Evolutionary conservation across 2,329 filamentous ascomycete species (phyloP).

Genomic region (Xylaria sp.): DNA sequence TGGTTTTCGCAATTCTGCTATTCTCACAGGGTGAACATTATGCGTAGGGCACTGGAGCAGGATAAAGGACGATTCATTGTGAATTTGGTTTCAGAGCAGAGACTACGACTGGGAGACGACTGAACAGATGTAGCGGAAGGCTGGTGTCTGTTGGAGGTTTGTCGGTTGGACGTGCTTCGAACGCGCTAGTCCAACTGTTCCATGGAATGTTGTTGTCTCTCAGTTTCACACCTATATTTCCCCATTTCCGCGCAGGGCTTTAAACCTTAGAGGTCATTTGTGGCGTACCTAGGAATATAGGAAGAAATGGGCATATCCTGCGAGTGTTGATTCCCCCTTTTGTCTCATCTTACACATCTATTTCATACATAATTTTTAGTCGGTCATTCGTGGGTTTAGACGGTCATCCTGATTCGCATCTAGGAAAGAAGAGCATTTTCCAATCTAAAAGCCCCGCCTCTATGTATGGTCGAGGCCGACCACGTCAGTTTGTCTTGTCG

Average conservation of each 20-base stretch:
- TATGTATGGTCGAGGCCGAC: background rate
- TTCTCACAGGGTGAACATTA: slow-evolving; percentile 25
- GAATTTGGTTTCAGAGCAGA: slow-evolving; percentile 19
- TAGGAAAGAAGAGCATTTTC: slow-evolving; percentile 33
- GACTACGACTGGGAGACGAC: slow-evolving; percentile 12
- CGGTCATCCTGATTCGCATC: slow-evolving; percentile 38
- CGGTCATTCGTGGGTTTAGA: slow-evolving; percentile 32
- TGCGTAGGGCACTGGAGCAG: slow-evolving; percentile 19
- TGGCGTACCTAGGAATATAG: slow-evolving; percentile 31
- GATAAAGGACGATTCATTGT: slow-evolving; percentile 24
- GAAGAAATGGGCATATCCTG: slow-evolving; percentile 24
- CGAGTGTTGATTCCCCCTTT: slow-evolving; percentile 7
- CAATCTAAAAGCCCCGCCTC: slow-evolving; percentile 19
- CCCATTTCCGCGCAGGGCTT: slow-evolving; percentile 5
- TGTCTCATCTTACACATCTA: slow-evolving; percentile 10
- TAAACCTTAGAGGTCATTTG: slow-evolving; percentile 30
- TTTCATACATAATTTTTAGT: slow-evolving; percentile 35
- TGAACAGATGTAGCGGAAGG: slow-evolving; percentile 12
- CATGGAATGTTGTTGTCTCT: background rate
- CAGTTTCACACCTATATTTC: slow-evolving; percentile 14
- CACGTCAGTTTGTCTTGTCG: background rate
- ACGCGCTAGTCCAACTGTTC: slow-evolving; percentile 5
- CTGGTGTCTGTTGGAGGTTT: slow-evolving; percentile 9
- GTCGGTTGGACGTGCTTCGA: slow-evolving; percentile 9
- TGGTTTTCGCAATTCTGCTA: slow-evolving; percentile 31